Base-by-base conservation (phyloP, 306 rosid species). In the Cucurbita pepo region DNA sequence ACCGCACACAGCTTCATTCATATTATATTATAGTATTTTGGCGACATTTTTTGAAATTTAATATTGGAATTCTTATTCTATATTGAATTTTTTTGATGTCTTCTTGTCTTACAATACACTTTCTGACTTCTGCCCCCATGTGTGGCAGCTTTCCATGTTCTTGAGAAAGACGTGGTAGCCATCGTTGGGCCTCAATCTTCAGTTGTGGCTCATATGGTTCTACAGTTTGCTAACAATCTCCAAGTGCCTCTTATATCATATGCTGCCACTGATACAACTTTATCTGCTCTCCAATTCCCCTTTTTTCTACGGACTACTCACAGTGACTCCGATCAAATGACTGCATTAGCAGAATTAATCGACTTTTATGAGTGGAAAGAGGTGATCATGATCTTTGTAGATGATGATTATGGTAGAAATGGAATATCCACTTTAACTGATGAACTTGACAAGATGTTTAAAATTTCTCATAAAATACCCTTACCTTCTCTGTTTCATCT, bases 141-240 rank as follows among this genome's bases (percentile, higher is more conserved):
- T 38, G 56, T 43, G 56, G 71, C 91, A 94, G 99, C 91, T 75
- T 89, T 94, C 80, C 88, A 82, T 85, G 82, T 82, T 43, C 97
- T 94, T 76, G 97, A 88, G 82, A 51, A 81, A 79, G 86, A 83
- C 63, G 78, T 91, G 48, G 88, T 74, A 64, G 89, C 96, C 70
- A 86, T 94, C 61, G 61, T 94, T 56, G 99, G 99, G 9, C 99
- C 96, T 47, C 98, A 90, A 77, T 91, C 97, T 73, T 94, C 99
- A 36, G 60, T 89, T 37, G 77, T 83, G 72, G 92, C 96, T 85
- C 95, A 89, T 79, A 82, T 86, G 65, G 75, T 91, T 55, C 83
- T 97, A 71, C 90, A 82, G 84, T 85, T 91, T 72, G 94, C 96
- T 19, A 88, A 89, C 78, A 91, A 90, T 78, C 88, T 94, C 72